Evolutionary conservation across 2,329 filamentous ascomycete species (phyloP), one percentile per base, ranked within the genome.

Genomic region (Colletotrichum sp.): DNA sequence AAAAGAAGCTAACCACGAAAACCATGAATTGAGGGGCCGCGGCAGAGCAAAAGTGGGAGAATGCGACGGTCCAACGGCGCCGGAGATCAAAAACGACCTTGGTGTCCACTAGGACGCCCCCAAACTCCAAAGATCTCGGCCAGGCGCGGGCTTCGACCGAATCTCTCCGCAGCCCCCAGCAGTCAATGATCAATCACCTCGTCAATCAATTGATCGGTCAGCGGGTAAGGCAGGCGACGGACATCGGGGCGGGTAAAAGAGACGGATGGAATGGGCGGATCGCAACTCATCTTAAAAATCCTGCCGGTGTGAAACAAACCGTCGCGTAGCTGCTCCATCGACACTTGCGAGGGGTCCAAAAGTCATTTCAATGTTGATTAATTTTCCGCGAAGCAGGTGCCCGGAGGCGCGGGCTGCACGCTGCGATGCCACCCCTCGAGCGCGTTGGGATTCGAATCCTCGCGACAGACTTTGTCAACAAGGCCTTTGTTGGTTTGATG

Each of bases 231-330:
- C 52, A 69, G 36, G 7, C 21, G 24, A 48, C 15, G 12, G 18
- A 21, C 28, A 52, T 28, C 34, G 32, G 12, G n/a, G 34, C 18
- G 66, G 43, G 32, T 34, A 15, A n/a, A 9, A 52, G 32, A 28
- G 15, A 24, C 28, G 60, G 24, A 59, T 60, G 68, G 72, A 75
- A 72, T 67, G 69, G 55, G 63, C 63, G 72, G 72, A 61, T 59
- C 64, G 28, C 21, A 60, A 15, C 65, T 74, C 71, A 74, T 76
- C 65, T 70, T 74, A 70, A 76, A 76, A 74, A 70, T 70, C 69
- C 69, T 72, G 69, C 57, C 69, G 34, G 63, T 48, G 63, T 75
- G 73, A 75, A 75, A 75, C 73, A 72, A 72, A 67, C 73, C 63
- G 73, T 67, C 73, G 39, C 55, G 39, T 55, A 26, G 21, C 55